Evolutionary conservation across 495 filamentous ascomycete species (phyloP).

Genomic region (Aspergillus incahuasiensis): DNA sequence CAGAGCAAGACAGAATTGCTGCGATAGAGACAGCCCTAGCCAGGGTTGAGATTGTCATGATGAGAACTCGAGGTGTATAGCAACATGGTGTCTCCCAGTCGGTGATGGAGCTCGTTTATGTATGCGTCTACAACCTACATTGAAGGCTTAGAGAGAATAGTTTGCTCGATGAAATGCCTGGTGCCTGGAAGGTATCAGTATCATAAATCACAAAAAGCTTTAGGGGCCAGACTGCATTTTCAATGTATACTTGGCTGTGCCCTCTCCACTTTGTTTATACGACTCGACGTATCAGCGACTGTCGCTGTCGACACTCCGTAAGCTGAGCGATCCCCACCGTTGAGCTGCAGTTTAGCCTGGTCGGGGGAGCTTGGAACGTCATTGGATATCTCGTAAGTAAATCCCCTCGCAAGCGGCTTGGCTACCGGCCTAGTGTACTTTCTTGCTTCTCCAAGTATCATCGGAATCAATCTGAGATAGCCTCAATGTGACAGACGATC

Average conservation of each 20-base stretch:
- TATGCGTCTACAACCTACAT: not conserved
- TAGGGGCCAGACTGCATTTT: not conserved
- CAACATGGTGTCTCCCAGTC: not conserved
- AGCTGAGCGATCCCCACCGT: no score
- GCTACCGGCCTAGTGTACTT: no score
- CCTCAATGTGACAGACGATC: no score
- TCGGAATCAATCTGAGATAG: no score
- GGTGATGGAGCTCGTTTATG: not conserved
- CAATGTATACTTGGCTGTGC: not conserved
- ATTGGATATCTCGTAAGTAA: no score
- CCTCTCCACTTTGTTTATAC: not conserved
- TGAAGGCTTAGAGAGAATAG: not conserved
- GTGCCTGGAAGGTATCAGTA: not conserved
- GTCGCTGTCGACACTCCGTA: no score
- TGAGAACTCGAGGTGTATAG: not conserved
- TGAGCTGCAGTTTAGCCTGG: no score
- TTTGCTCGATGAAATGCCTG: not conserved
- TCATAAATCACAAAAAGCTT: not conserved
- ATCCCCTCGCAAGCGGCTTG: no score
- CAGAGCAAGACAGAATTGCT: not conserved
- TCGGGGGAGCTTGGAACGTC: no score
- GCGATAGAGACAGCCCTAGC: not conserved
- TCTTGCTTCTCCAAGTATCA: no score
- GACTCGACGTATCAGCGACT: not conserved
- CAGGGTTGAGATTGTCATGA: not conserved